These are phyloP conservation scores for Pugionium dolabratum DNA, from an alignment of 345 rosid genomes.

Conservation along the genomic window DNA sequence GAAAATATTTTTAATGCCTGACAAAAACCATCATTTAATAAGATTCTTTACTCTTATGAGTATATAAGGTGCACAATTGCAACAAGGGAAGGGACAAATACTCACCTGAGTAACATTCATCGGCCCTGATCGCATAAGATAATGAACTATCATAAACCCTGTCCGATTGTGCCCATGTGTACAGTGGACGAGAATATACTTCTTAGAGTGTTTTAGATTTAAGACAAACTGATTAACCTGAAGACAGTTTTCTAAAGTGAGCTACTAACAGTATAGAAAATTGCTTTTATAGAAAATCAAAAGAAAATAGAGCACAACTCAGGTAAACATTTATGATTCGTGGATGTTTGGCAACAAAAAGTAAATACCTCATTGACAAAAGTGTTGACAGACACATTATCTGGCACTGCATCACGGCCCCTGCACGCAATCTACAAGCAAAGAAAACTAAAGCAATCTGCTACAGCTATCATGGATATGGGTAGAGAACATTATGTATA, in stretches of 20 bases:
- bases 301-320: neutral
- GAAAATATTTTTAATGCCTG: constrained; percentile 85
- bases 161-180: constrained; percentile 99
- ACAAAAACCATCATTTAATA: constrained; percentile 28
- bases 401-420: constrained; percentile 94
- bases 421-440: constrained; percentile 76
- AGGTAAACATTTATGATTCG: neutral
- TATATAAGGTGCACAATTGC: no score
- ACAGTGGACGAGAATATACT: constrained; percentile 90
- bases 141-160: constrained; percentile 94
- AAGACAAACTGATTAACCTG: constrained; percentile 76
- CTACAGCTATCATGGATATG: neutral
- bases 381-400: constrained; percentile 76
- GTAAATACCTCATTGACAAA: constrained; percentile 80
- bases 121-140: constrained; percentile 77
- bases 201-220: constrained; percentile 78
- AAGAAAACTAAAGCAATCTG: constrained; percentile 28
- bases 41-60: constrained; percentile 11
- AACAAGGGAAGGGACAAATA: no score
- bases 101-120: constrained; percentile 77
- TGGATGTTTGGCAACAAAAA: constrained; percentile 10
- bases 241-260: constrained; percentile 17
- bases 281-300: neutral
- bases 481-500: neutral
- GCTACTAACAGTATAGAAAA: constrained; percentile 18